A percentile compares a stretch with the other conserved stretches of the same genome.
Evolutionary conservation across 495 filamentous ascomycete genomes (phyloP).

Genomic region (Neurospora pannonica): DNA sequence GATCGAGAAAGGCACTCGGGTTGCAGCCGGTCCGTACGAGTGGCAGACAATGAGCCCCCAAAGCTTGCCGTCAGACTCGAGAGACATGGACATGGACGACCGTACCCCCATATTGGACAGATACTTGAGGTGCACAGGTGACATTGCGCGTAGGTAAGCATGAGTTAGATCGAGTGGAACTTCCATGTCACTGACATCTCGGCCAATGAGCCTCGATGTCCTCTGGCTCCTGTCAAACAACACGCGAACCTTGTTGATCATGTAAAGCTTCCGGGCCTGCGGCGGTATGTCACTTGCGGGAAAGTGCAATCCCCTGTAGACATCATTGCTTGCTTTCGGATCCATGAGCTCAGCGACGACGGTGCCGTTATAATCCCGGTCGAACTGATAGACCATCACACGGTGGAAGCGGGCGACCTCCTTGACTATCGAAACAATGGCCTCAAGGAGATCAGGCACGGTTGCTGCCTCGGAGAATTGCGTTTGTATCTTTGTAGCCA

Average conservation of each 20-base stretch:
- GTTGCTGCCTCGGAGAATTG: constrained; percentile 9
- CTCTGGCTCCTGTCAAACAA: constrained; percentile 57
- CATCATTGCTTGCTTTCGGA: constrained; percentile 11
- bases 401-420: constrained; percentile 15
- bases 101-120: constrained; percentile 70
- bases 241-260: constrained; percentile 61
- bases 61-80: constrained; percentile 61
- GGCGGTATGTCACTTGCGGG: constrained; percentile 17
- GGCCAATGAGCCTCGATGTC: constrained; percentile 67
- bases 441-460: constrained; percentile 10
- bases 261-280: constrained; percentile 44
- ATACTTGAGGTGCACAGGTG: constrained; percentile 73
- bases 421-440: constrained; percentile 12
- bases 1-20: constrained; percentile 71
- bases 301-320: constrained; percentile 17
- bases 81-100: constrained; percentile 82
- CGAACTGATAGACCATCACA: constrained; percentile 18
- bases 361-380: constrained; percentile 16
- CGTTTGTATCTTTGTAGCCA: constrained; percentile 15
- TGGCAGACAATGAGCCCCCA: constrained; percentile 82
- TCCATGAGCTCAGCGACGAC: constrained; percentile 19
- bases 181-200: constrained; percentile 57
- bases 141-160: constrained; percentile 71
- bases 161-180: constrained; percentile 68
- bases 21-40: constrained; percentile 57